Base-by-base conservation (phyloP, 768 basidiomycete species). In the Leccinellum rugosiceps region DNA sequence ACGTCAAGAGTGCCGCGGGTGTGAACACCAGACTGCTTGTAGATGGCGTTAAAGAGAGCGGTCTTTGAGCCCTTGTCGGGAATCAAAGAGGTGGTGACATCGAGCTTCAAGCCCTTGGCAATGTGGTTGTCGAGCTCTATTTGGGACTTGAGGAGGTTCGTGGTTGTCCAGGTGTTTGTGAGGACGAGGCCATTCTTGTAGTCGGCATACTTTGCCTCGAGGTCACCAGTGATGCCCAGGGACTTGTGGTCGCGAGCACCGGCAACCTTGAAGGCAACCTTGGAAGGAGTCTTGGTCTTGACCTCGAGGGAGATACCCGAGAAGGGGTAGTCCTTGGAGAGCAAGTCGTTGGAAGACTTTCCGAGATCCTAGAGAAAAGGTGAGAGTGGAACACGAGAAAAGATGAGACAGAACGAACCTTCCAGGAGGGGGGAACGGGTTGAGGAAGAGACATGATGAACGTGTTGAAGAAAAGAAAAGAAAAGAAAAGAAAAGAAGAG, bases 21-120 rank as follows among this genome's bases (percentile, higher is more conserved):
- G 85, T 98, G 94, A 68, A 98, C 77, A 59, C 90, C 92, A 53
- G 93, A 92, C 77, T 97, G 94, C 84, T 98, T 98, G 87, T 94
- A 98, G 74, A 83, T 80, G 61, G 90, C 81, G 68, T 85, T 88
- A 66, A 97, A 72, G 66, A 94, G 76, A 53, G 94, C 93, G 30
- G 84, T 81, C 82, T 95, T 98, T 66, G 79, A 78, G 68, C 86
- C 85, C 76, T 93, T 95, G 69, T 92, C 90, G 47, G 96, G 94
- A 65, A 86, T 78, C 64, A 99, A 83, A 44, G 87, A 81, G 63
- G 92, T 88, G 69, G 79, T 79, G 56, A 98, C 74, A 73, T 98
- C 96, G 70, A 99, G 79, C 81, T 99, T 99, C 79, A 99, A 85
- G 60, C 96, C 97, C 78, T 94, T 90, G 67, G 96, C 93, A 72